Evolutionary conservation across 257 asterid species (phyloP), one percentile per base, ranked within the genome.

Genomic region (Solanum rostratum): DNA sequence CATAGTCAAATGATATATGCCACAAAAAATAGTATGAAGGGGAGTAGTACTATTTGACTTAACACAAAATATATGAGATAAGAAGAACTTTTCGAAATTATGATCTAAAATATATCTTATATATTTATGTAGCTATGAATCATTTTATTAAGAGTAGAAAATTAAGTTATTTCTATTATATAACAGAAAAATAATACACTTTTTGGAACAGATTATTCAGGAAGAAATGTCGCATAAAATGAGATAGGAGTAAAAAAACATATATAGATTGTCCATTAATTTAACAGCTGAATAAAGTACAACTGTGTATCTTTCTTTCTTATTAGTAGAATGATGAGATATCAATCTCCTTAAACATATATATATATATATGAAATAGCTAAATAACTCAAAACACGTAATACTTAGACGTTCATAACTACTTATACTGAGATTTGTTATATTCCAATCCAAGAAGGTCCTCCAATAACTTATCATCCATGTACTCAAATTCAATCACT

Each of bases 391-490:
- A 66, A 45, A 18, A 16, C 5, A 15, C 10, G 18, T n/a, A 59
- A 59, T 10, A 20, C 6, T 45, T 45, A 9, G 52, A 46, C 3
- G 6, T 63, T 12, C 73, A 6, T 57, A 57, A 27, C 62, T 76
- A 76, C 45, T 27, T 24, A 15, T 3, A 49, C 16, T 27, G 24
- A 3, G 62, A 13, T 24, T 49, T 76, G 5, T 76, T 43, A 76
- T n/a, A 24, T 49, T 49, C 62, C 0, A 76, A 37, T 20, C 82
- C 81, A 12, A 89, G 89, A 43, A 89, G 89, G 2, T 89, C 91
- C 24, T 89, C 91, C 73, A 89, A 50, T 52, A 89, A 13, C 30
- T 89, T 80, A 41, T 85, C 91, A 83, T 89, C 91, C 74, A 79
- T 49, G 65, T 52, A 89, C 82, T 89, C 91, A 24, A 89, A 83